Conservation (phyloP, 768 basidiomycete genomes). For the Amanita thiersii region DNA sequence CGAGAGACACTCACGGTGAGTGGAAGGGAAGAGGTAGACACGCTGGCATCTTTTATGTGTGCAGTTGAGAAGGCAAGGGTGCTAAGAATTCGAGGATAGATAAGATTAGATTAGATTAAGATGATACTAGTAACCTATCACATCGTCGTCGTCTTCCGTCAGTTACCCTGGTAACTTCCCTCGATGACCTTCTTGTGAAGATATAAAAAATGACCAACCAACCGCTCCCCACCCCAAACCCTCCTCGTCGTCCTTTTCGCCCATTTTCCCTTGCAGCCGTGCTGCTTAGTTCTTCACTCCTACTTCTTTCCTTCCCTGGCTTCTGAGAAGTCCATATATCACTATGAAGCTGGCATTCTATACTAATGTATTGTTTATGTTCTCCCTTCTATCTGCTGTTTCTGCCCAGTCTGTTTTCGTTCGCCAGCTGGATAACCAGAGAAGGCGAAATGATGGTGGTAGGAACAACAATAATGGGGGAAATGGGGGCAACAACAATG, state of each 20-base stretch:
- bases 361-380: conserved; percentile 28
- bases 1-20: conserved; percentile 41
- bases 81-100: conserved; percentile 2
- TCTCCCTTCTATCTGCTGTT: conserved; percentile 30
- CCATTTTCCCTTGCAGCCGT: conserved; percentile 39
- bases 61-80: conserved; percentile 56
- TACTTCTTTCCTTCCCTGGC: conserved; percentile 21
- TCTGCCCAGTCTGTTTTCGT: conserved; percentile 14
- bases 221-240: conserved; percentile 14
- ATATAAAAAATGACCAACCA: no score
- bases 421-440: no score
- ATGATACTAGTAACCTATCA: no score
- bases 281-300: conserved; percentile 30
- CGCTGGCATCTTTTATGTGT: conserved; percentile 75
- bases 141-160: no score
- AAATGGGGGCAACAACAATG: conserved; percentile 11
- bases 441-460: not conserved
- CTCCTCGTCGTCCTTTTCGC: conserved; percentile 12
- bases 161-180: not conserved
- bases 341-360: conserved; percentile 45
- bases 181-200: not conserved
- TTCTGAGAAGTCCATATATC: conserved; percentile 37
- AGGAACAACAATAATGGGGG: conserved; percentile 12
- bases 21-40: conserved; percentile 69
- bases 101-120: not conserved